These are phyloP conservation scores for Arctium lappa DNA, from an alignment of 129 eudicot genomes.

Conservation along the genomic window DNA sequence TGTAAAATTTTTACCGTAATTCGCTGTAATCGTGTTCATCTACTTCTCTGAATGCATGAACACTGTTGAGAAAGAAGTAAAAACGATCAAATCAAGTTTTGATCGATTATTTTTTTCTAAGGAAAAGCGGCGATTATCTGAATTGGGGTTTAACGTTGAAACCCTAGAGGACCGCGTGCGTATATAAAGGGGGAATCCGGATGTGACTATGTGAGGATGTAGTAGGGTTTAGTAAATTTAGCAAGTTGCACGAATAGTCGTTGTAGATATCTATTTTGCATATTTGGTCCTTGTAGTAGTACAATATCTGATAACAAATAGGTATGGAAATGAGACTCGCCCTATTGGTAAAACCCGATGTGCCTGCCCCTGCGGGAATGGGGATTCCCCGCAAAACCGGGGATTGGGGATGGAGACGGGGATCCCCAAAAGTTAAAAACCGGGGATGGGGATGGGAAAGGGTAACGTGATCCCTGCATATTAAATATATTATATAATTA, in stretches of 20 bases:
- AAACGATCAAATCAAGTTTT: not conserved
- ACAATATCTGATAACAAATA: too few species aligned
- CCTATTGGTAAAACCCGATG: too few species aligned
- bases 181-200: constrained; percentile 5
- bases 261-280: not conserved
- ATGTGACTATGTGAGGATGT: not conserved
- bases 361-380: too few species aligned
- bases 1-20: not conserved
- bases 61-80: not conserved
- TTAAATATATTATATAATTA: too few species aligned
- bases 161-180: not conserved
- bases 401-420: too few species aligned
- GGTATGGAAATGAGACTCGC: too few species aligned
- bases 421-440: too few species aligned
- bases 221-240: not conserved
- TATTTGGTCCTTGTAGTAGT: not conserved
- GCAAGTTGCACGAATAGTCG: constrained; percentile 1
- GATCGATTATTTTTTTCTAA: not conserved
- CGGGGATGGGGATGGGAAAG: too few species aligned
- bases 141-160: not conserved
- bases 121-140: not conserved
- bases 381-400: too few species aligned
- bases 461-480: too few species aligned
- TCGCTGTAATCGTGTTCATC: not conserved
- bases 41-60: not conserved